Evolutionary conservation across 2,329 filamentous ascomycete genomes (phyloP).

Genomic region (Lachnellula subtilissima): DNA sequence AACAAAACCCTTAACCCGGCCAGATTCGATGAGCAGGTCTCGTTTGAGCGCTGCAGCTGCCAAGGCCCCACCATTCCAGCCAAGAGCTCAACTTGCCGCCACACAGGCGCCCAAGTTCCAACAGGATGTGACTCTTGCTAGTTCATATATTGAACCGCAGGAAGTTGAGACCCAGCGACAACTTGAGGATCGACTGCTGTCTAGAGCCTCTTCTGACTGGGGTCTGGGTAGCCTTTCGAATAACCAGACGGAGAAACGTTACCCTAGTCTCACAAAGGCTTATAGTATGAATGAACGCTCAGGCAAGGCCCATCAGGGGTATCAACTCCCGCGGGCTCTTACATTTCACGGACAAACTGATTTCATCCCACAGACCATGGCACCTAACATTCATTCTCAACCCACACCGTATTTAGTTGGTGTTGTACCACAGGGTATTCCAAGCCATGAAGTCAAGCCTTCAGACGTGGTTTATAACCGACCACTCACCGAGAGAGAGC

Average conservation of each 20-base stretch:
- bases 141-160: neutral
- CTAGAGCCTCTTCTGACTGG: constrained; percentile 21
- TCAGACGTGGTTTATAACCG: constrained; percentile 52
- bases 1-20: neutral
- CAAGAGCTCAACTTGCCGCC: constrained; percentile 20
- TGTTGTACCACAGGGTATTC: constrained; percentile 41
- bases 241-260: neutral
- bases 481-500: constrained; percentile 54
- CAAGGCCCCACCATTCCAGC: constrained; percentile 33
- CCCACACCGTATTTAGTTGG: constrained; percentile 51
- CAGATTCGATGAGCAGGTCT: constrained; percentile 18
- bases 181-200: constrained; percentile 20
- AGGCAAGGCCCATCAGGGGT: neutral
- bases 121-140: neutral
- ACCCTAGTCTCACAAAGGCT: constrained; percentile 4
- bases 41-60: constrained; percentile 30
- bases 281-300: constrained; percentile 14
- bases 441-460: constrained; percentile 38
- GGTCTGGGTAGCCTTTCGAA: neutral
- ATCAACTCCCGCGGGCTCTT: constrained; percentile 13
- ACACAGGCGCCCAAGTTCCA: neutral
- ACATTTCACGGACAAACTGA: constrained; percentile 15
- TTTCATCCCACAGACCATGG: neutral
- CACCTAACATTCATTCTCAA: neutral
- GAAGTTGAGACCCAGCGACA: constrained; percentile 14